Conservation (phyloP, 2,329 filamentous ascomycete genomes). For the Cercospora beticola region DNA sequence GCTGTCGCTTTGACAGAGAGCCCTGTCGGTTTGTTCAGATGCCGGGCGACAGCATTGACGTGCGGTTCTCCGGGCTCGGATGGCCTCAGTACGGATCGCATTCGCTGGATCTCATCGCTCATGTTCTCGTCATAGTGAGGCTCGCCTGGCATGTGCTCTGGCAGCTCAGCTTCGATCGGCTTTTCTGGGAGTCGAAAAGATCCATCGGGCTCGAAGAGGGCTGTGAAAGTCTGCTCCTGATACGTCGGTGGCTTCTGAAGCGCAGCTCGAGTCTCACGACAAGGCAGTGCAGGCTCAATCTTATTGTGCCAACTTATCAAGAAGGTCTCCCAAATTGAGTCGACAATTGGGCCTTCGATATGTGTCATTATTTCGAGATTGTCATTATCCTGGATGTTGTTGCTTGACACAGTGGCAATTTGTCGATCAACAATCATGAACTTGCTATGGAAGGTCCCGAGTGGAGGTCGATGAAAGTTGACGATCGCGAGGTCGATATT, state of each 20-base stretch:
- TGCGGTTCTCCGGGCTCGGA: constrained; percentile 50
- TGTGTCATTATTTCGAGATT: constrained; percentile 78
- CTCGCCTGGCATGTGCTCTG: constrained; percentile 58
- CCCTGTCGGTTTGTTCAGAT: constrained; percentile 53
- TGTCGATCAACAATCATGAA: constrained; percentile 74
- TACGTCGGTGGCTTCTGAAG: constrained; percentile 38
- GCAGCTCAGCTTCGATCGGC: constrained; percentile 39
- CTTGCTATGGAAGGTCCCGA: constrained; percentile 77
- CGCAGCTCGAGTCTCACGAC: constrained; percentile 52
- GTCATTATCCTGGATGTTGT: constrained; percentile 71
- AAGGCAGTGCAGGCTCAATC: constrained; percentile 61
- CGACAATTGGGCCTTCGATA: constrained; percentile 73
- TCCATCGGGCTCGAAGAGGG: constrained; percentile 36
- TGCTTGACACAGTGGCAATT: constrained; percentile 70
- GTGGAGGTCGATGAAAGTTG: constrained; percentile 67
- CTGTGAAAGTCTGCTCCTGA: constrained; percentile 34
- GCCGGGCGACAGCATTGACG: constrained; percentile 60
- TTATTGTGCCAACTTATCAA: constrained; percentile 69
- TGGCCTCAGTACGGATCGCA: constrained; percentile 58
- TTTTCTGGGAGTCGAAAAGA: constrained; percentile 30
- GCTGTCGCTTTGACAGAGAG: constrained; percentile 43
- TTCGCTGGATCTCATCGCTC: constrained; percentile 59
- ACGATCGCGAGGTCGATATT: constrained; percentile 70
- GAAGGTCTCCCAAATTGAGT: constrained; percentile 72
- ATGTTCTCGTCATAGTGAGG: constrained; percentile 66